A percentile compares a stretch with the other conserved stretches of the same genome.
Evolutionary conservation across 2,329 filamentous ascomycete species (phyloP).

Genomic region (Fusarium humuli): DNA sequence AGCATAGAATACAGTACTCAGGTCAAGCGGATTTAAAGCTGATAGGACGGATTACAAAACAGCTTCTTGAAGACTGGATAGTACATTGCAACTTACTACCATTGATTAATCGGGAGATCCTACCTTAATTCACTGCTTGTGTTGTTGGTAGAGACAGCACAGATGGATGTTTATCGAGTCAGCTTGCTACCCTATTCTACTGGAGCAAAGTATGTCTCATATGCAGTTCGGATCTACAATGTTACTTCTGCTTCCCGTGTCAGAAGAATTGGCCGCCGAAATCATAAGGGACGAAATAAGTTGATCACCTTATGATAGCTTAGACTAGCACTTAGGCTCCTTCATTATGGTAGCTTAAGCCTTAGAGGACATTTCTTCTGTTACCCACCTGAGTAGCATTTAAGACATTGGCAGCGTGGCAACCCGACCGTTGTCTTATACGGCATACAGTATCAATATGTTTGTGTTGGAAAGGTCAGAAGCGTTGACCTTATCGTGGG

Average conservation of each 20-base stretch:
- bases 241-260: not conserved
- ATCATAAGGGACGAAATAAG: too few relatives aligned
- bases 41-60: not conserved
- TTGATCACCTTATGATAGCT: too few relatives aligned
- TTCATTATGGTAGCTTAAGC: too few relatives aligned
- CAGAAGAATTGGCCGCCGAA: too few relatives aligned
- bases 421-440: not conserved
- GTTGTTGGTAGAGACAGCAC: not conserved
- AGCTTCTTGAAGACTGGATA: not conserved
- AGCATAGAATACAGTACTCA: not conserved
- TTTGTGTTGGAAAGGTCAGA: not conserved
- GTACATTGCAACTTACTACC: not conserved
- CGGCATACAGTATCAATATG: not conserved
- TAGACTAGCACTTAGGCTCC: too few relatives aligned
- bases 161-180: not conserved
- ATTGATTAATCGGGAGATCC: not conserved
- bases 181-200: not conserved
- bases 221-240: conserved; percentile 4
- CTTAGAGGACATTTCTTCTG: too few relatives aligned
- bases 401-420: not conserved
- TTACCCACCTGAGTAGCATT: not conserved
- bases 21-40: not conserved
- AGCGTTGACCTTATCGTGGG: not conserved
- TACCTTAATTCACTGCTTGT: not conserved
- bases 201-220: not conserved